Evolutionary conservation across 1,284 basidiomycete genomes (phyloP).

Genomic region (Ganoderma sp.): DNA sequence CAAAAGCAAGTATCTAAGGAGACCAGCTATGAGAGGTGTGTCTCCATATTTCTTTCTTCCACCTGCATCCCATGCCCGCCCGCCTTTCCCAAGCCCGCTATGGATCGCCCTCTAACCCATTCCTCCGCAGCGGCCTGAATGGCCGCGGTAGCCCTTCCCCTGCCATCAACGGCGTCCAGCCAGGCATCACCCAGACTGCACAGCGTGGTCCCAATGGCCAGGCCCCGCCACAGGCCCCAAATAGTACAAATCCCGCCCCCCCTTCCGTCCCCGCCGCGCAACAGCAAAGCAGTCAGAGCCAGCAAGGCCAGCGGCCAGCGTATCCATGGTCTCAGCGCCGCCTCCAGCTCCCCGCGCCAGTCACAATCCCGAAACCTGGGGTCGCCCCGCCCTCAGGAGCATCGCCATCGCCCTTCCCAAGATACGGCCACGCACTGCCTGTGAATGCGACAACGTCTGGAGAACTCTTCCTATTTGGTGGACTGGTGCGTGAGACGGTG

Average conservation of each 20-base stretch:
- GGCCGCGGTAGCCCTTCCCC: slow-evolving; percentile 42
- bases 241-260: slow-evolving; percentile 35
- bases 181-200: slow-evolving; percentile 33
- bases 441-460: slow-evolving; percentile 80
- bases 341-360: slow-evolving; percentile 68
- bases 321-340: slow-evolving; percentile 83
- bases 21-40: slow-evolving; percentile 43
- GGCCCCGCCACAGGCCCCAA: slow-evolving; percentile 36
- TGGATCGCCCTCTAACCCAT: slow-evolving; percentile 29
- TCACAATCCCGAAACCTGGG: slow-evolving; percentile 66
- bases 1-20: slow-evolving; percentile 42
- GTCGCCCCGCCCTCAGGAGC: slow-evolving; percentile 62
- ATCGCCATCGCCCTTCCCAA: slow-evolving; percentile 90
- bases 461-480: slow-evolving; percentile 96
- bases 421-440: slow-evolving; percentile 97
- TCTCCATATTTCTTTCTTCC: slow-evolving; percentile 16
- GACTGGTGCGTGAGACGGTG: slow-evolving; percentile 90
- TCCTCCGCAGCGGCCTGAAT: slow-evolving; percentile 38
- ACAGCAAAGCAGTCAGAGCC: slow-evolving; percentile 37
- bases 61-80: slow-evolving; percentile 20
- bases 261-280: slow-evolving; percentile 31
- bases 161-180: slow-evolving; percentile 33
- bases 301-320: slow-evolving; percentile 59
- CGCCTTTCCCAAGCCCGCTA: slow-evolving; percentile 21
- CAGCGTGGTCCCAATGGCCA: slow-evolving; percentile 31